Conservation (phyloP, 192 early-diverging fungal genomes). For the Martensiomyces pterosporus region DNA sequence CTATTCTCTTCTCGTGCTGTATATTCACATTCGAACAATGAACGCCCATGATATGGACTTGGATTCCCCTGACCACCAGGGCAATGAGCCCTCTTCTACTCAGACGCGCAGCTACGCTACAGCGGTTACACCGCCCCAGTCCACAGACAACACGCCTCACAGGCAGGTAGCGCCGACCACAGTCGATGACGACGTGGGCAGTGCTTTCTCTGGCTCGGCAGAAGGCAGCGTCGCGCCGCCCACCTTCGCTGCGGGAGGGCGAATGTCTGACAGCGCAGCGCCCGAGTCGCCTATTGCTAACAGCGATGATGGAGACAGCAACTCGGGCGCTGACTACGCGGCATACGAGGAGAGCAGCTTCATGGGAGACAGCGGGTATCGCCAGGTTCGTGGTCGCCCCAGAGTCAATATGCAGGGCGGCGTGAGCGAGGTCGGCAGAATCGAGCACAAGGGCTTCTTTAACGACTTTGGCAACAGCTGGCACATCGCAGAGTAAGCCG, state of each 20-base stretch:
- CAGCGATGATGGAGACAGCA: background rate
- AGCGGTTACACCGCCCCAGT: slow-evolving; percentile 34
- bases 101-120: background rate
- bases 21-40: too few relatives aligned
- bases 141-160: slow-evolving; percentile 29
- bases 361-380: too few relatives aligned
- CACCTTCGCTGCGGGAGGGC: background rate
- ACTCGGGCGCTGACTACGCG: background rate
- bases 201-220: background rate
- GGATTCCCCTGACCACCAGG: slow-evolving; percentile 18
- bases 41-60: slow-evolving; percentile 29
- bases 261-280: slow-evolving; percentile 31
- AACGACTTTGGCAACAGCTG: slow-evolving; percentile 36
- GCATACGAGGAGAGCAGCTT: background rate
- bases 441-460: slow-evolving; percentile 29
- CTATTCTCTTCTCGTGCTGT: too few relatives aligned
- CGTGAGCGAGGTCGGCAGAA: slow-evolving; percentile 11
- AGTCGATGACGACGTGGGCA: background rate
- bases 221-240: background rate
- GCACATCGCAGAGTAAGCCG: slow-evolving; percentile 7
- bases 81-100: too few relatives aligned
- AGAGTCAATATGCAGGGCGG: background rate
- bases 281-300: slow-evolving; percentile 27
- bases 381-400: background rate
- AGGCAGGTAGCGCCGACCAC: background rate